phyloP scores from a whole-genome alignment of 129 eudicot species.

The Ambrosia artemisiifolia region DNA sequence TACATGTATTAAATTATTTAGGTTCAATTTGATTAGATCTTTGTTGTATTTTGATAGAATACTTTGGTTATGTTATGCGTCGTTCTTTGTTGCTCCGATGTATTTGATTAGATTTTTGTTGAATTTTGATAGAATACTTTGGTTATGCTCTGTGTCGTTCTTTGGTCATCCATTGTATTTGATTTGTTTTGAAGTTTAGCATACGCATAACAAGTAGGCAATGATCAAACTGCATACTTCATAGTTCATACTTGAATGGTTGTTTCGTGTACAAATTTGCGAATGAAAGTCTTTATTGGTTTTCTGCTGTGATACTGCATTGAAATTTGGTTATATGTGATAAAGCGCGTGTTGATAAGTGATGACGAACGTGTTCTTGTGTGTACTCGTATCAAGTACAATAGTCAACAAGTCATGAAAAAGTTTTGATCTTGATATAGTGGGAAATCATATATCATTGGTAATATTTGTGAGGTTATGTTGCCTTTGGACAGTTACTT shows the following conservation, averaged over 20 bases:
- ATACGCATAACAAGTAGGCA: background rate
- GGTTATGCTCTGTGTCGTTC: background rate
- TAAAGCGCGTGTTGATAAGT: background rate
- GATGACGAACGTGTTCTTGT: background rate
- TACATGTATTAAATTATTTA: background rate
- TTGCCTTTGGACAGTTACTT: background rate
- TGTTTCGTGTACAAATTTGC: background rate
- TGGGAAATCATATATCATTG: background rate
- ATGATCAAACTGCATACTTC: background rate
- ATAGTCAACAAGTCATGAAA: background rate
- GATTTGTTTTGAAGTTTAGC: background rate
- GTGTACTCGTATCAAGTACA: background rate
- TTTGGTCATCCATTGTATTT: background rate
- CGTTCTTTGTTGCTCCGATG: background rate
- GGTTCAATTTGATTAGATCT: background rate
- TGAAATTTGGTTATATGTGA: background rate
- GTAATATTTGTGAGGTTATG: background rate
- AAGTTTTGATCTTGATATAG: constrained; percentile 1
- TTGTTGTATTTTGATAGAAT: background rate
- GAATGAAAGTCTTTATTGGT: background rate
- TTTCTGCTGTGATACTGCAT: background rate
- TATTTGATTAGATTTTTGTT: background rate
- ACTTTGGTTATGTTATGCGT: background rate
- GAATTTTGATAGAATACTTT: background rate
- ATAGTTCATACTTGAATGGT: too few relatives aligned